Evolutionary conservation across 2,329 filamentous ascomycete species (phyloP), one percentile per base, ranked within the genome.

Genomic region (Beauveria sp.): DNA sequence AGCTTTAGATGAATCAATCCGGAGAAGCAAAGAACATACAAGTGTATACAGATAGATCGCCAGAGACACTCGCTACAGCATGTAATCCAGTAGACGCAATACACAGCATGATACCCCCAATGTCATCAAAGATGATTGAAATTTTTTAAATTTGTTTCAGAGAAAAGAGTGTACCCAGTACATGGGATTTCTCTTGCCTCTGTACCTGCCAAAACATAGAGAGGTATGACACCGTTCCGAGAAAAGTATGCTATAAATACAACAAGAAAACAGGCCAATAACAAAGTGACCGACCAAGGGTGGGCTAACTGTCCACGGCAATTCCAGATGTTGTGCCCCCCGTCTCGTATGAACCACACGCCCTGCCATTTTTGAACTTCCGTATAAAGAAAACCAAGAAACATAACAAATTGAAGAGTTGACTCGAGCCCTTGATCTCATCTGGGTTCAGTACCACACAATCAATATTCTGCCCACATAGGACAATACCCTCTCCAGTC

Each of bases 221-320:
- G 34, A 56, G 46, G 51, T 50, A 56, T 45, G 53, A 63, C 38
- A 49, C 57, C 47, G 26, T 28, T 40, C 56, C 42, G 28, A 47
- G 12, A 59, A 49, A 34, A 62, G 56, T 58, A 60, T 59, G 61
- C 58, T 63, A 64, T 62, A 61, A 60, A 61, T 63, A 64, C 55
- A 64, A 60, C 50, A 53, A 52, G 54, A 62, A 42, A 22, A 54
- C 38, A 46, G 50, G 58, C 22, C 12, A 63, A 62, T 46, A 47
- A 22, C 61, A 61, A 50, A 51, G 40, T 55, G 47, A 62, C 45
- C 51, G 30, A 52, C 47, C 43, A 38, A 50, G 43, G 30, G 43
- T 47, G 28, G 34, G 42, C 20, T 49, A 47, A 5, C 26, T 5
- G 24, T 57, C 18, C 18, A 10, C n/a, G 18, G 22, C 45, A 20